These are phyloP conservation scores for Claviceps paspali DNA, from an alignment of 2,329 filamentous ascomycete genomes.

Conservation along the genomic window DNA sequence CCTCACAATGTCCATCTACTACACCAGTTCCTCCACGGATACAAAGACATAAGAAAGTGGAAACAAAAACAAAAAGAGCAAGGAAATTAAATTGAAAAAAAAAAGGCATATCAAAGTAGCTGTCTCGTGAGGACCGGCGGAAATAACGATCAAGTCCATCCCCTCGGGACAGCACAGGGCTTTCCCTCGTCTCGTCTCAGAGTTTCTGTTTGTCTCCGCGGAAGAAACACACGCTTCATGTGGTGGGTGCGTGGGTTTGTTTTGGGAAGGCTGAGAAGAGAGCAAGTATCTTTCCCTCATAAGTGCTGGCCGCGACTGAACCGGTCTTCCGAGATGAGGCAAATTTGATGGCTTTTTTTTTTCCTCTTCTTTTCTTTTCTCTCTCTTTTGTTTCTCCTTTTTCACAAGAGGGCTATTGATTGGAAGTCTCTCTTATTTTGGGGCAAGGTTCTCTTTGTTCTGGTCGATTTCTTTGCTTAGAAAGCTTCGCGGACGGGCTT, in stretches of 20 bases:
- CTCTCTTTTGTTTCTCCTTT: background rate
- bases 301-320: slow-evolving; percentile 56
- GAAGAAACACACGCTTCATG: no score
- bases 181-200: slow-evolving; percentile 69
- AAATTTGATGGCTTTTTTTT: background rate
- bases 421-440: no score
- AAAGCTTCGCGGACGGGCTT: no score
- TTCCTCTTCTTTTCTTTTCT: background rate
- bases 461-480: no score
- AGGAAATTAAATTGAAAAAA: background rate
- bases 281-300: slow-evolving; percentile 98
- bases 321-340: slow-evolving; percentile 12
- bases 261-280: background rate
- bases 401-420: no score
- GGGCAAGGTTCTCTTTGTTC: no score
- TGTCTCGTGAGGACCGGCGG: slow-evolving; percentile 25
- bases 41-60: background rate
- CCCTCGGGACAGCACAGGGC: slow-evolving; percentile 81
- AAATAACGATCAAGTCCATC: slow-evolving; percentile 82
- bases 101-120: slow-evolving; percentile 5
- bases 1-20: no score
- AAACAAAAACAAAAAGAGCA: slow-evolving; percentile 11
- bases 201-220: no score
- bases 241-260: no score
- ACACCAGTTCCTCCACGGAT: no score